These are phyloP conservation scores for Kwoniella dejecticola DNA, from an alignment of 768 basidiomycete species.

Conservation along the genomic window DNA sequence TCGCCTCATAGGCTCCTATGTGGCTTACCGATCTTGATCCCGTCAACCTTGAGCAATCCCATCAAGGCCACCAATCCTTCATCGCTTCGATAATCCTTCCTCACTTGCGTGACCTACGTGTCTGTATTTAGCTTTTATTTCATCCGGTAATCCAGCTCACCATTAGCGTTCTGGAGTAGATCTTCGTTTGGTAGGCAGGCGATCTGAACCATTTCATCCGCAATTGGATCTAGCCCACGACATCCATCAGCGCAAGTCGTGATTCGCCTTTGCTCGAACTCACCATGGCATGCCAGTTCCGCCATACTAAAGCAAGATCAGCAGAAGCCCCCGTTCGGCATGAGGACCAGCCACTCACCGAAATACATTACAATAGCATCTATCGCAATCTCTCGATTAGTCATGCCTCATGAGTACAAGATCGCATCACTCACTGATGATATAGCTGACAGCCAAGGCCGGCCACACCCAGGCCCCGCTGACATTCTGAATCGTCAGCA, in stretches of 20 bases:
- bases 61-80: conserved; percentile 66
- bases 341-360: conserved; percentile 8
- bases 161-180: conserved; percentile 90
- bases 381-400: conserved; percentile 1
- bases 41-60: conserved; percentile 56
- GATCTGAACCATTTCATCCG: conserved; percentile 77
- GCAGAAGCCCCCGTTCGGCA: background rate
- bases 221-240: conserved; percentile 60
- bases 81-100: conserved; percentile 79
- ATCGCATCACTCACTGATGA: conserved; percentile 63
- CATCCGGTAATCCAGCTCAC: too few species aligned
- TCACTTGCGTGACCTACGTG: conserved; percentile 66
- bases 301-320: conserved; percentile 40
- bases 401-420: background rate
- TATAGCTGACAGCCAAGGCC: conserved; percentile 79
- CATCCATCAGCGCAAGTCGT: background rate
- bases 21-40: conserved; percentile 54
- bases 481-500: conserved; percentile 82
- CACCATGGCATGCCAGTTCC: conserved; percentile 61
- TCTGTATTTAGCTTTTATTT: background rate
- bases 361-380: conserved; percentile 45
- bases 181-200: conserved; percentile 71
- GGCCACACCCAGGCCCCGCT: conserved; percentile 71
- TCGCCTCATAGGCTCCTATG: too few species aligned
- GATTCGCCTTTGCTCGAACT: too few species aligned